A percentile compares a stretch with the other conserved stretches of the same genome.
phyloP scores from a whole-genome alignment of 345 rosid species.

The Draba incana region DNA sequence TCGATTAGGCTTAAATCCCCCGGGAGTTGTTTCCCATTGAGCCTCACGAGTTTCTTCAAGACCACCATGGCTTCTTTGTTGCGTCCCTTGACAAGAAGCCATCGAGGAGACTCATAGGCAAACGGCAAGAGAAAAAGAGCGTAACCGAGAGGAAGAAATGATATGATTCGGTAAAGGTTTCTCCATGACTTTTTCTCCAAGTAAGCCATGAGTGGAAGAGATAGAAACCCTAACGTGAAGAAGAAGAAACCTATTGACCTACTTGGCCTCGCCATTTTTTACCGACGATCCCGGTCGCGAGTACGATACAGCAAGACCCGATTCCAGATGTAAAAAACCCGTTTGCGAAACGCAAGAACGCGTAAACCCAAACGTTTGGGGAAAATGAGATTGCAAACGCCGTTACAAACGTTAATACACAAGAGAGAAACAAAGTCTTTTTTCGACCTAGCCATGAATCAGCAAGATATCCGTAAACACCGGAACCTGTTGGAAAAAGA shows the following conservation, averaged over 20 bases:
- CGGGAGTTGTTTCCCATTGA: constrained; percentile 58
- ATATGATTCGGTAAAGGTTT: constrained; percentile 50
- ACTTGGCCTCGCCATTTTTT: constrained; percentile 78
- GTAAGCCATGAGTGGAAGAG: constrained; percentile 65
- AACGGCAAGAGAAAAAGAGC: constrained; percentile 51
- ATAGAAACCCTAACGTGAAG: constrained; percentile 67
- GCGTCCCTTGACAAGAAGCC: constrained; percentile 63
- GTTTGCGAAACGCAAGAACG: constrained; percentile 63
- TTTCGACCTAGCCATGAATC: constrained; percentile 68
- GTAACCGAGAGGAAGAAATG: constrained; percentile 58
- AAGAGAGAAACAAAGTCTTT: constrained; percentile 53
- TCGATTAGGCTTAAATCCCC: constrained; percentile 45
- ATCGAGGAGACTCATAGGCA: constrained; percentile 76
- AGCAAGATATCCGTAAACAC: constrained; percentile 57
- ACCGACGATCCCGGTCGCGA: constrained; percentile 68
- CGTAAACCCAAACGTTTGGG: constrained; percentile 68
- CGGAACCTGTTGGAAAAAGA: constrained; percentile 53
- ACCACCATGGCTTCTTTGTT: constrained; percentile 59
- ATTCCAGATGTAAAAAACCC: constrained; percentile 67
- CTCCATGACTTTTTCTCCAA: constrained; percentile 68
- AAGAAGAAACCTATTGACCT: constrained; percentile 80
- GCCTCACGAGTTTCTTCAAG: constrained; percentile 48
- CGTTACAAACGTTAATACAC: constrained; percentile 54
- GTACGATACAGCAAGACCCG: constrained; percentile 72
- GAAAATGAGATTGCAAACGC: constrained; percentile 68